These are phyloP conservation scores for Wickerhamiella pararugosa DNA, from an alignment of 1,139 yeast species.

Conservation along the genomic window DNA sequence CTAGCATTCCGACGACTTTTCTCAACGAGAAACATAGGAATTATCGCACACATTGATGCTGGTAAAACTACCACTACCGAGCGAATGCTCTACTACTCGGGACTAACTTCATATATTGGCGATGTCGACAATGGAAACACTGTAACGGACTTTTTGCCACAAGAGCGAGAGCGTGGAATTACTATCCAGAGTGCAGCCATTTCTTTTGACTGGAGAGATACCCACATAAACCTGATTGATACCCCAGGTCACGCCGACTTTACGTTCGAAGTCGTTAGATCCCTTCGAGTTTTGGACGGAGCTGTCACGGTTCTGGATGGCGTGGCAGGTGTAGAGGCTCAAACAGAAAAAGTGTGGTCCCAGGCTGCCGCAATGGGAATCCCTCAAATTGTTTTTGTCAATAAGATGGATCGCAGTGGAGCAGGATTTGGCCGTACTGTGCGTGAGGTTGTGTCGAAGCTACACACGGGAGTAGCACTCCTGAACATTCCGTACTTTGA, in stretches of 20 bases:
- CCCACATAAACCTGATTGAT: constrained; percentile 73
- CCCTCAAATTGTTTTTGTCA: constrained; percentile 68
- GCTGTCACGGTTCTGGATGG: constrained; percentile 87
- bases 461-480: constrained; percentile 59
- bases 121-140: constrained; percentile 96
- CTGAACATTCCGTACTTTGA: constrained; percentile 68
- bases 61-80: constrained; percentile 87
- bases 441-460: constrained; percentile 62
- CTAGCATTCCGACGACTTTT: neutral
- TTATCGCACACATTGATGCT: constrained; percentile 77
- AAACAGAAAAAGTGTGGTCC: constrained; percentile 92
- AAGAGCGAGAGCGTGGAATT: constrained; percentile 86
- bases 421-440: constrained; percentile 90
- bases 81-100: constrained; percentile 78
- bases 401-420: constrained; percentile 94
- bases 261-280: constrained; percentile 82
- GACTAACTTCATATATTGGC: constrained; percentile 67
- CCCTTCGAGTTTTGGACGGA: constrained; percentile 83
- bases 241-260: constrained; percentile 99
- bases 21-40: constrained; percentile 47
- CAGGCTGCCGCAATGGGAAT: constrained; percentile 56
- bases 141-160: constrained; percentile 80
- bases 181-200: constrained; percentile 96
- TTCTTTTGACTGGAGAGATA: constrained; percentile 69
- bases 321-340: constrained; percentile 97